Base-by-base conservation (phyloP, 192 early-diverging fungal genomes). In the Umbelopsis isabellina region DNA sequence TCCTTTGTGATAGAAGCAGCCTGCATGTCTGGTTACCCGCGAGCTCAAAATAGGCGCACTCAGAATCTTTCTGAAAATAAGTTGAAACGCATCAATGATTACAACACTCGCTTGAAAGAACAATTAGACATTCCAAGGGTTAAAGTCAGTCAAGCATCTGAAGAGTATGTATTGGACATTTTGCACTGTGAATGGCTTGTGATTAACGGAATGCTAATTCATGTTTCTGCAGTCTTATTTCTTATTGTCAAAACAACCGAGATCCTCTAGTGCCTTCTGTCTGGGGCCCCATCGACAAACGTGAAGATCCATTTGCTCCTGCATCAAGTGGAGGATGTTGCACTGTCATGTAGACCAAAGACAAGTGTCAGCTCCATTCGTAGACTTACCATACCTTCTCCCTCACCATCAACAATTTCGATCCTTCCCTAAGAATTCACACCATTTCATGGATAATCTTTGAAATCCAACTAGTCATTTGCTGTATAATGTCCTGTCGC, bases 21-120 rank as follows among this genome's bases (percentile, higher is more conserved):
- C 55, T 22, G 33, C 25, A 61, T 61, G 55, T 61, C 55, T 30
- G 55, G 55, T 25, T 61, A 61, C 25, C 23, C 55, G 25, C 55
- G 55, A 27, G 21, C 55, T 61, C 55, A 61, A 61, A 25, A 22
- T 61, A 61, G 55, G 18, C 55, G 55, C 30, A 61, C 68, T 20
- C 78, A 79, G 68, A 79, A 80, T 61, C 68, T 80, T 52, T 73
- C 81, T 23, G 81, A 82, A 71, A 70, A 68, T 12, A 82, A 82
- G 47, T 49, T 82, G 20, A 73, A 77, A 45, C 69, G 81, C 35
- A 66, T 80, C 20, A 45, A 80, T 21, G 75, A 82, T 44, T 70
- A 74, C 49, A 82, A 82, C 46, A 46, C 71, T 67, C 69, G 70
- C 22, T 69, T 82, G 48, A 72, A 67, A 27, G 78, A 79, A 64